Evolutionary conservation across 768 basidiomycete species (phyloP), one percentile per base, ranked within the genome.

Genomic region (Suillus hirtellus): DNA sequence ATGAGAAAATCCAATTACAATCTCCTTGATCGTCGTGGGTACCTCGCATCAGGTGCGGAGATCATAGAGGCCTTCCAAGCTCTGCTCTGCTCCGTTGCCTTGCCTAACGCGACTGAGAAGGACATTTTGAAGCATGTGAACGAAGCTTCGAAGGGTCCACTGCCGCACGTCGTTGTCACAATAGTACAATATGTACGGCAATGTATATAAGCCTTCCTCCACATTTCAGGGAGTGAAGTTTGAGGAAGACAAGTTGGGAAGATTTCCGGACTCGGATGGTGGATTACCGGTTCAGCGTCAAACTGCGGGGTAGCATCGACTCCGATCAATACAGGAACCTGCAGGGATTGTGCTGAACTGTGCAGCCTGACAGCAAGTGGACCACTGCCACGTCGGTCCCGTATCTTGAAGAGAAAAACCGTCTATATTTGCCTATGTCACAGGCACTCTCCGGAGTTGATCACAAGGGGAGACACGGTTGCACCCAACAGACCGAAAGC

Each of bases 11-110:
- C 40, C 24, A 43, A 49, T 47, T 31, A 24, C 35, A 49, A 53
- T 64, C 24, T 69, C 67, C 67, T 68, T 66, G 69, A 68, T 60
- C 65, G 38, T 68, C 68, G 69, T 69, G 69, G 69, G 69, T 70
- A 64, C 55, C 10, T 69, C 64, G 63, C 66, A 63, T 60, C 49
- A 64, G 65, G 42, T 47, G 53, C 60, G 55, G 63, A 60, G 49
- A 66, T 61, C 60, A 66, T 61, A 55, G 14, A 59, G 31, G 37
- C 42, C 59, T 64, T 64, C 50, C 62, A 65, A 47, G 19, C 52
- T 53, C 44, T 66, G 55, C 49, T 62, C 61, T 68, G 55, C 61
- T 49, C 60, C 55, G 61, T 46, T 47, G 43, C 35, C 5, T 35
- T 60, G 19, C 60, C 15, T 37, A 65, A 38, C 31, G 31, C 31